phyloP scores from a whole-genome alignment of 371 early-diverging fungal species.

The Apophysomyces sp. region DNA sequence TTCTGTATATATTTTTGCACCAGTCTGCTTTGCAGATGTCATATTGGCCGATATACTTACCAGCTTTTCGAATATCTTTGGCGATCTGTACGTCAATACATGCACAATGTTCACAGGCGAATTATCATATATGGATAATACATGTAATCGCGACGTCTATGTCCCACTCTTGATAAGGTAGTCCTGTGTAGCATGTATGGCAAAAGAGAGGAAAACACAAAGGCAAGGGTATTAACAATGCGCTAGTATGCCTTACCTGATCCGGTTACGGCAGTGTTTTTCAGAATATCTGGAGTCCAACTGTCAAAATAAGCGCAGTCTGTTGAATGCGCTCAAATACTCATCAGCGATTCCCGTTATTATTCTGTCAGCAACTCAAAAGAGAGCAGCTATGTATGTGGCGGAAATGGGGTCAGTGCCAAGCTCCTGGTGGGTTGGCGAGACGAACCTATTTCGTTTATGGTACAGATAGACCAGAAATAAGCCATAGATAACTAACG shows the following conservation, averaged over 20 bases:
- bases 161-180: slow-evolving; percentile 65
- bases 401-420: slow-evolving; percentile 36
- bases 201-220: neutral
- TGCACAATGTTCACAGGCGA: slow-evolving; percentile 50
- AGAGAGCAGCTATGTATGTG: slow-evolving; percentile 41
- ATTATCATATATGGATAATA: slow-evolving; percentile 22
- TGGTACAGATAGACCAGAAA: slow-evolving; percentile 27
- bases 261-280: slow-evolving; percentile 87
- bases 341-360: slow-evolving; percentile 83
- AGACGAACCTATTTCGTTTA: slow-evolving; percentile 35
- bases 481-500: neutral
- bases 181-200: neutral
- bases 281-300: slow-evolving; percentile 66
- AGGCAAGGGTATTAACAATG: neutral
- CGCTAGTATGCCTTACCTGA: slow-evolving; percentile 73
- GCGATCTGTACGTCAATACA: slow-evolving; percentile 70
- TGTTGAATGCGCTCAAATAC: slow-evolving; percentile 89
- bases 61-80: slow-evolving; percentile 85
- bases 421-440: slow-evolving; percentile 39
- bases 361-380: slow-evolving; percentile 66
- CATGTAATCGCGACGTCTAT: slow-evolving; percentile 51
- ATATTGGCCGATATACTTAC: slow-evolving; percentile 93
- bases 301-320: slow-evolving; percentile 55
- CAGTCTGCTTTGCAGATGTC: slow-evolving; percentile 81
- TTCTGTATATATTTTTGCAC: slow-evolving; percentile 48